These are phyloP conservation scores for Pelargonium citronellum DNA, from an alignment of 441 rosid genomes.

Conservation along the genomic window DNA sequence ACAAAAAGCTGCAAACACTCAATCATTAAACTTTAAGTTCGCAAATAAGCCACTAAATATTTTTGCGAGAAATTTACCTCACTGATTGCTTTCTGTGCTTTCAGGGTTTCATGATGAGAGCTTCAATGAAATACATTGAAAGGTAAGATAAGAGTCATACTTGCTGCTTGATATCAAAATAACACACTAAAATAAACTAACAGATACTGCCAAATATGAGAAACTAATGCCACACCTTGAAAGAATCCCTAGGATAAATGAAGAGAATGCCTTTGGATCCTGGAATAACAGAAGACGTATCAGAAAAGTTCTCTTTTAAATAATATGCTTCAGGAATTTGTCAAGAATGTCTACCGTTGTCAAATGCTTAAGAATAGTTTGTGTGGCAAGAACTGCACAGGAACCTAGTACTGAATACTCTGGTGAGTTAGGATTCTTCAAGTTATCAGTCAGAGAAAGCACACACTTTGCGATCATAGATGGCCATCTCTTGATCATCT, in stretches of 20 bases:
- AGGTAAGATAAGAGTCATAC: slow-evolving; percentile 18
- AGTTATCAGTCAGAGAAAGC: slow-evolving; percentile 59
- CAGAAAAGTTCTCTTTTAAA: slow-evolving; percentile 21
- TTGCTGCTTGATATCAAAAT: slow-evolving; percentile 8
- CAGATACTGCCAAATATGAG: slow-evolving; percentile 8
- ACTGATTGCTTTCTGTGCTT: slow-evolving; percentile 90
- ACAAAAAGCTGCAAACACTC: slow-evolving; percentile 75
- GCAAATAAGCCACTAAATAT: slow-evolving; percentile 14
- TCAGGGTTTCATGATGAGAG: slow-evolving; percentile 92
- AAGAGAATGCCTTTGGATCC: slow-evolving; percentile 80
- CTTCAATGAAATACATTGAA: slow-evolving; percentile 38
- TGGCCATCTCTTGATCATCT: slow-evolving; percentile 98
- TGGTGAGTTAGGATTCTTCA: slow-evolving; percentile 55
- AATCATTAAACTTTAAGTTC: slow-evolving; percentile 24
- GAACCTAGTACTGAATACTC: slow-evolving; percentile 91
- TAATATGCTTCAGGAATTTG: slow-evolving; percentile 22
- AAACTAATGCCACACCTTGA: slow-evolving; percentile 69
- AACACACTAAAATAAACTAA: slow-evolving; percentile 16
- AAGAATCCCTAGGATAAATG: slow-evolving; percentile 83
- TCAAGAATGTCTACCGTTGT: slow-evolving; percentile 53
- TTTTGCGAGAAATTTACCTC: slow-evolving; percentile 49
- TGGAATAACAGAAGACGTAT: slow-evolving; percentile 40
- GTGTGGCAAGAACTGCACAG: slow-evolving; percentile 86
- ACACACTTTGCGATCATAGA: slow-evolving; percentile 84
- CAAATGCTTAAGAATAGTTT: slow-evolving; percentile 92